Percentiles rank a stretch among this genome's conserved stretches.
Evolutionary conservation across 2,329 filamentous ascomycete species (phyloP).

Genomic region (Trichothecium sympodiale): DNA sequence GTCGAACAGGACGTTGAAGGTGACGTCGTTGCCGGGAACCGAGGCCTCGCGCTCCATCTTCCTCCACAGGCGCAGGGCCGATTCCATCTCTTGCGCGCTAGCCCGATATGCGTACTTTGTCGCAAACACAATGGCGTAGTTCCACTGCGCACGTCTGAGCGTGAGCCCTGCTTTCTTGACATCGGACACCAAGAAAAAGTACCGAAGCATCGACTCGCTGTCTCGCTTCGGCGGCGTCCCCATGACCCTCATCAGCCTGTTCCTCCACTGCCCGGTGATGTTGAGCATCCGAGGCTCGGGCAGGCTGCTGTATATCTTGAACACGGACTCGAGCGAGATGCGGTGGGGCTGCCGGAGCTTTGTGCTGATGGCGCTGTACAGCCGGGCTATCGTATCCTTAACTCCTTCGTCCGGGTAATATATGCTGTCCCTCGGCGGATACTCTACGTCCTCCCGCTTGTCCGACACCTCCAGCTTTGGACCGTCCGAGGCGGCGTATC

Average conservation of each 20-base stretch:
- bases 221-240: slow-evolving; percentile 49
- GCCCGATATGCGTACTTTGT: slow-evolving; percentile 55
- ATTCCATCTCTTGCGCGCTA: slow-evolving; percentile 45
- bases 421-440: slow-evolving; percentile 31
- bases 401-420: slow-evolving; percentile 21
- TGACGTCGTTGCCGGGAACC: slow-evolving; percentile 59
- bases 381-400: slow-evolving; percentile 21
- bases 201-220: slow-evolving; percentile 61
- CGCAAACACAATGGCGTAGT: slow-evolving; percentile 68
- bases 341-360: slow-evolving; percentile 30
- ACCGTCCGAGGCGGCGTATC: slow-evolving; percentile 39
- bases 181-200: slow-evolving; percentile 74
- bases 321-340: slow-evolving; percentile 31
- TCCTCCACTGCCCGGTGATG: slow-evolving; percentile 41
- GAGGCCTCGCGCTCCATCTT: slow-evolving; percentile 74
- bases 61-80: slow-evolving; percentile 68
- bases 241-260: slow-evolving; percentile 56
- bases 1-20: slow-evolving; percentile 89
- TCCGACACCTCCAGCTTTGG: slow-evolving; percentile 40
- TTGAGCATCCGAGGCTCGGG: slow-evolving; percentile 42
- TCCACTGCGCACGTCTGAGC: slow-evolving; percentile 65
- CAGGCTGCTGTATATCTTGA: slow-evolving; percentile 35
- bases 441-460: slow-evolving; percentile 33
- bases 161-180: slow-evolving; percentile 64
- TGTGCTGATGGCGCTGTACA: slow-evolving; percentile 28